A percentile compares a stretch with the other conserved stretches of the same genome.
Evolutionary conservation across 2,329 filamentous ascomycete genomes (phyloP).

Genomic region (Cordyceps militaris): DNA sequence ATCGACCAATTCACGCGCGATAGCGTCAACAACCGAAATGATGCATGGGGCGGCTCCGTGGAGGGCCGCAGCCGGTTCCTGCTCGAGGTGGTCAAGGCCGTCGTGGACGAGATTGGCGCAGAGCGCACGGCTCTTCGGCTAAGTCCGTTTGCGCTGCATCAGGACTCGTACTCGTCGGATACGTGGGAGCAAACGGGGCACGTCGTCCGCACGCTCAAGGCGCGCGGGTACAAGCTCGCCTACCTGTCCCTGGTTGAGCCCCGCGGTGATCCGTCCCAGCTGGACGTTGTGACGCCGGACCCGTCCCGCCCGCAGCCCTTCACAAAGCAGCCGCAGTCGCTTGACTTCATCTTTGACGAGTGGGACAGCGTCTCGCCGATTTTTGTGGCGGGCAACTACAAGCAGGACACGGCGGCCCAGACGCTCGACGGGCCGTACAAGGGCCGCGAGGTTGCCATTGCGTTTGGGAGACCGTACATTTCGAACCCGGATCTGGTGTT

Average conservation of each 20-base stretch:
- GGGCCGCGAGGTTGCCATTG: conserved; percentile 22
- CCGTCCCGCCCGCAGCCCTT: conserved; percentile 10
- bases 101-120: conserved; percentile 38
- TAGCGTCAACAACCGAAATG: conserved; percentile 43
- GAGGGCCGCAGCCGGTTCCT: conserved; percentile 46
- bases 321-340: not conserved
- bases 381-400: conserved; percentile 26
- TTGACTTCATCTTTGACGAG: conserved; percentile 26
- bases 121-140: conserved; percentile 48
- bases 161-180: conserved; percentile 21
- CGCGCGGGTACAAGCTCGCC: conserved; percentile 23
- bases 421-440: conserved; percentile 21
- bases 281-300: conserved; percentile 22
- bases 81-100: conserved; percentile 39
- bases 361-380: conserved; percentile 28
- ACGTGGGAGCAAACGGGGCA: conserved; percentile 24
- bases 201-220: conserved; percentile 22
- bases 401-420: conserved; percentile 18
- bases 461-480: conserved; percentile 29
- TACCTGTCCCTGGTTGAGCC: conserved; percentile 32
- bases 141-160: conserved; percentile 39
- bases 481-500: conserved; percentile 32
- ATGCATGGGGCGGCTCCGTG: conserved; percentile 47
- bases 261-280: conserved; percentile 28
- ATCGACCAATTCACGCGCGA: conserved; percentile 56